Evolutionary conservation across 371 early-diverging fungal species (phyloP).

Genomic region (Rhizopus arrhizus): DNA sequence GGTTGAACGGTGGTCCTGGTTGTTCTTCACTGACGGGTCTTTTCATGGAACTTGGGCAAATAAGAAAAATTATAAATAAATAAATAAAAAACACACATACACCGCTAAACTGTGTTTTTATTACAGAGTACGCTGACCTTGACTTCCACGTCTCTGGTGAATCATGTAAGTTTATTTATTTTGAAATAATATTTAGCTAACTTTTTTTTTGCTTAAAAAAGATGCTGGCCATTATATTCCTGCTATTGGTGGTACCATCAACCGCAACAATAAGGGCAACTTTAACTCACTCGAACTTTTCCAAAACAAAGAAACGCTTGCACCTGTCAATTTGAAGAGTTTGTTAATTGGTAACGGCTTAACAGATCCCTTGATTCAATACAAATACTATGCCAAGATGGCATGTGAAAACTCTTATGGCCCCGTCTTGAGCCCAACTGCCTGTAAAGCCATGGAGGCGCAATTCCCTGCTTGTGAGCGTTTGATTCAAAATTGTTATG

Average conservation of each 20-base stretch:
- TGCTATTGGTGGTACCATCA: slow-evolving; percentile 73
- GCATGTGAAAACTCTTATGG: slow-evolving; percentile 79
- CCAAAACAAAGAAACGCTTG: slow-evolving; percentile 43
- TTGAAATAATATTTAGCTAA: background rate
- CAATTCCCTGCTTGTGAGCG: slow-evolving; percentile 78
- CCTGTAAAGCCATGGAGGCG: slow-evolving; percentile 74
- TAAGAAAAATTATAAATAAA: background rate
- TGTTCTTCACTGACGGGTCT: slow-evolving; percentile 76
- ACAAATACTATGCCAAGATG: slow-evolving; percentile 87
- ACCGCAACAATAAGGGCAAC: slow-evolving; percentile 61
- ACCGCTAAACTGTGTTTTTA: background rate
- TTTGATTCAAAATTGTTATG: slow-evolving; percentile 84
- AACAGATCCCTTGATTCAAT: slow-evolving; percentile 88
- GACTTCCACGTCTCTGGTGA: slow-evolving; percentile 66
- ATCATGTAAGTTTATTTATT: slow-evolving; percentile 37
- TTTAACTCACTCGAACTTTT: slow-evolving; percentile 37
- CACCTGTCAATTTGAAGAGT: slow-evolving; percentile 71
- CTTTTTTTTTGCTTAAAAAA: slow-evolving; percentile 7
- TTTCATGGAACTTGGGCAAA: slow-evolving; percentile 74
- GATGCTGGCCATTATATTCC: slow-evolving; percentile 84
- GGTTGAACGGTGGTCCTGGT: slow-evolving; percentile 83
- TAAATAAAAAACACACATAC: background rate
- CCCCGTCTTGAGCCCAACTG: slow-evolving; percentile 65
- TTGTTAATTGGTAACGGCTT: slow-evolving; percentile 92
- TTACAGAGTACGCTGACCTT: slow-evolving; percentile 48